A percentile compares a stretch with the other conserved stretches of the same genome.
Evolutionary conservation across 2,329 filamentous ascomycete species (phyloP).

Genomic region (Canariomyces notabilis): DNA sequence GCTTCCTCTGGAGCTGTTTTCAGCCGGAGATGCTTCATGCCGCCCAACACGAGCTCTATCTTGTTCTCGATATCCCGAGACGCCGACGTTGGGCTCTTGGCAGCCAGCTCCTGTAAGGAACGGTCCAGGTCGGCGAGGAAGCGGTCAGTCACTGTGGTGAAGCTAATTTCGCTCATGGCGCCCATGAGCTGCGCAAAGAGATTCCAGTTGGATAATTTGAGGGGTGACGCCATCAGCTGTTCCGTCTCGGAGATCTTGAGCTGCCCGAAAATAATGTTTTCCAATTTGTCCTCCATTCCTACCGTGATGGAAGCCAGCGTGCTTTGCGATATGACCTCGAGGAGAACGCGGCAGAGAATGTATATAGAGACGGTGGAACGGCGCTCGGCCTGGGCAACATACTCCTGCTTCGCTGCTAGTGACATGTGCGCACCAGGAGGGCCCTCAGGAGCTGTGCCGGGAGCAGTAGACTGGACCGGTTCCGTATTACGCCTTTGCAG

Average conservation of each 20-base stretch:
- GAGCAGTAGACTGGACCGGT: conserved; percentile 47
- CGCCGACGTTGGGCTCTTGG: conserved; percentile 57
- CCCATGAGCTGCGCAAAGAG: conserved; percentile 89
- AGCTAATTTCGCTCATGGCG: conserved; percentile 93
- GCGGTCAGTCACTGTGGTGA: conserved; percentile 73
- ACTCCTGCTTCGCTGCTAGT: conserved; percentile 58
- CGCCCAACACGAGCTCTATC: conserved; percentile 80
- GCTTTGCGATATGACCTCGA: conserved; percentile 91
- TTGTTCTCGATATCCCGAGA: conserved; percentile 69
- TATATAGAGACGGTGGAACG: conserved; percentile 94
- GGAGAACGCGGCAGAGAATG: conserved; percentile 85
- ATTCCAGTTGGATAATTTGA: conserved; percentile 92
- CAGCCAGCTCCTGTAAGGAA: conserved; percentile 68
- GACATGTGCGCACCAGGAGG: conserved; percentile 31
- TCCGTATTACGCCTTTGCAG: conserved; percentile 71
- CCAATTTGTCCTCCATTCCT: conserved; percentile 90
- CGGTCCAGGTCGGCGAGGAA: conserved; percentile 77
- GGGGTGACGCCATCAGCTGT: conserved; percentile 67
- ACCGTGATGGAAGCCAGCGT: conserved; percentile 74
- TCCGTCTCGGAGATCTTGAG: conserved; percentile 84
- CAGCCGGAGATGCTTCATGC: conserved; percentile 85
- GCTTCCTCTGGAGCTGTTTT: conserved; percentile 66
- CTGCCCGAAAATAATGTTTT: conserved; percentile 95
- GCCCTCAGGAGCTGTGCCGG: conserved; percentile 25
- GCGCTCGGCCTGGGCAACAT: conserved; percentile 74